Conservation (phyloP, 75 land plant species). For the Isoetes taiwanensis region DNA sequence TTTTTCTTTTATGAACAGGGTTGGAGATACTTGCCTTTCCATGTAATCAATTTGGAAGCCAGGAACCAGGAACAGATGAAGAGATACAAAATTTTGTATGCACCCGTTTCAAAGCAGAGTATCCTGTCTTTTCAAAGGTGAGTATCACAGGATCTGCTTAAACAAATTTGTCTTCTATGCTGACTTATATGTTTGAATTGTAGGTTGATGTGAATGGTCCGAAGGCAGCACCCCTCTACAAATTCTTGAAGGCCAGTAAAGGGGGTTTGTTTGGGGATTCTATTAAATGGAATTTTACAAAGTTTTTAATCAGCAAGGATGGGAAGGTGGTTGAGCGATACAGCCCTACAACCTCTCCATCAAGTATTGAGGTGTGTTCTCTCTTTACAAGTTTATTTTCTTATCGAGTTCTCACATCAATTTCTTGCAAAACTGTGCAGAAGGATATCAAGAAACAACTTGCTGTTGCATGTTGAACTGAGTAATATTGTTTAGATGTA, state of each 20-base stretch:
- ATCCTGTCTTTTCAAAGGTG: constrained; percentile 80
- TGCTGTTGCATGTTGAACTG: too few relatives aligned
- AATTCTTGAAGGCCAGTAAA: constrained; percentile 62
- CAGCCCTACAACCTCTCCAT: constrained; percentile 59
- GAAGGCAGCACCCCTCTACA: constrained; percentile 59
- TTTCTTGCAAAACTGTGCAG: constrained; percentile 13
- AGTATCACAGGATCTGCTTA: not conserved
- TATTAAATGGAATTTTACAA: constrained; percentile 77
- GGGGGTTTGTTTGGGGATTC: constrained; percentile 38
- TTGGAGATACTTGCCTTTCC: constrained; percentile 71
- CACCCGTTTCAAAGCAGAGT: constrained; percentile 82
- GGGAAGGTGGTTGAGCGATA: constrained; percentile 68
- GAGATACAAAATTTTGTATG: constrained; percentile 63
- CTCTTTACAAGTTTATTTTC: not conserved
- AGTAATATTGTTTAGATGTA: too few relatives aligned
- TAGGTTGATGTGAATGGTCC: constrained; percentile 92
- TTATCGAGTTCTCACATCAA: not conserved
- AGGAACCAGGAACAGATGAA: constrained; percentile 79
- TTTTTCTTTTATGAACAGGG: not conserved
- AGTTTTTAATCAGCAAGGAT: constrained; percentile 57
- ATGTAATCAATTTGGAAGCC: constrained; percentile 79
- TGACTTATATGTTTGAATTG: too few relatives aligned
- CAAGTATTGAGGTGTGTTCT: constrained; percentile 55
- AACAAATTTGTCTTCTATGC: not conserved
- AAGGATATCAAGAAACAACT: constrained; percentile 47